Base-by-base conservation (phyloP, 257 asterid species). In the Mitragyna speciosa region DNA sequence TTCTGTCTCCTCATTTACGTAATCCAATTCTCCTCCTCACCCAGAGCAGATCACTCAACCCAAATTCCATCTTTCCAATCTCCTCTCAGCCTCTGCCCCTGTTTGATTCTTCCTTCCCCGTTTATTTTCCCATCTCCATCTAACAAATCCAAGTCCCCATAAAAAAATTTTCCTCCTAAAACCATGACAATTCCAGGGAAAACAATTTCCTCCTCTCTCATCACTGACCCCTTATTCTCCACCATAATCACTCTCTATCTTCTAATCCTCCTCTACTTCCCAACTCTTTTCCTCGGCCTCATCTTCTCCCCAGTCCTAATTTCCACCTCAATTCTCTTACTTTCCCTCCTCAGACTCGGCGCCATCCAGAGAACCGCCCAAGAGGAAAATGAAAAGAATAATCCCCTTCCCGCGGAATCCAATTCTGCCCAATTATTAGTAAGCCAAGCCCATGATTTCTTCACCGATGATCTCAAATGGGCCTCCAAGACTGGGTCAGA, bases 311-410 rank as follows among this genome's bases (percentile, higher is more conserved):
- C 97, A 5, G 76, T 90, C 28, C 41, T 88, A 12, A 68, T 91
- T 39, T 87, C 91, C 86, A 84, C 97, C 24, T 79, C 89, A 0
- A 43, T 88, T 73, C 86, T 94, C 49, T 67, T 93, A n/a, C 90
- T 94, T 43, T 83, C 83, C 87, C 92, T 94, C 48, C 97, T 91
- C 85, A 76, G 92, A 39, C 84, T 89, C 58, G 94, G 96, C 80
- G 93, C 93, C 0, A 65, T 80, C 5, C 97, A 87, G 28, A 83
- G 79, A 41, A 41, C 86, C 28, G 2, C 71, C 4, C 76, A 72
- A 17, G 39, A 48, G 41, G 79, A n/a, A 36, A 41, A 26, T 24
- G 9, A 24, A 28, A 43, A 1, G 41, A 14, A 15, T 2, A 12
- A 45, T 2, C 28, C 63, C 19, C 6, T 59, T 41, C 7, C 43